Conservation (phyloP, 2,329 filamentous ascomycete species). For the Fusarium buharicum region DNA sequence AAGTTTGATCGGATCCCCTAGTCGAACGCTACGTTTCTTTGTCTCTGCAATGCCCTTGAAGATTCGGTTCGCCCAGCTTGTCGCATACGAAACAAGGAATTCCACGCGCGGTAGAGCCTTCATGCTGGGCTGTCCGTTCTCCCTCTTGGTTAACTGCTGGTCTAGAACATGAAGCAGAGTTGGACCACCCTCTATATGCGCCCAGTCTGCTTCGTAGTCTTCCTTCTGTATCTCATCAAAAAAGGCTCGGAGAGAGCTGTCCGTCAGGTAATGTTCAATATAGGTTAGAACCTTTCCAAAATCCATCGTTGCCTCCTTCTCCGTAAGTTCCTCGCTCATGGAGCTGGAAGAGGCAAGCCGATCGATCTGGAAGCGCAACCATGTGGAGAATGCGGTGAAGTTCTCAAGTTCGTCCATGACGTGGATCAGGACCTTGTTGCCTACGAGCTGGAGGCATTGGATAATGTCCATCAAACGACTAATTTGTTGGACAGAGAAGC, state of each 20-base stretch:
- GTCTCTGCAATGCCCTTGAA: constrained; percentile 76
- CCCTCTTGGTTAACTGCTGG: constrained; percentile 60
- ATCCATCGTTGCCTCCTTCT: constrained; percentile 81
- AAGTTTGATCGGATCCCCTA: constrained; percentile 66
- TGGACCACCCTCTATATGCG: constrained; percentile 56
- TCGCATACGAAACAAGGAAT: constrained; percentile 70
- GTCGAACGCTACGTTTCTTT: constrained; percentile 73
- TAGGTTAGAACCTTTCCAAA: constrained; percentile 79
- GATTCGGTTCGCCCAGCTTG: constrained; percentile 66
- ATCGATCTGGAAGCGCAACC: constrained; percentile 87
- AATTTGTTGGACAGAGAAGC: constrained; percentile 72
- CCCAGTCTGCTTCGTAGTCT: constrained; percentile 61
- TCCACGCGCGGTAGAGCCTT: constrained; percentile 69
- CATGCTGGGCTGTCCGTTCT: constrained; percentile 58
- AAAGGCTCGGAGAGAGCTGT: constrained; percentile 72
- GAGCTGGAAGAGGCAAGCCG: constrained; percentile 72
- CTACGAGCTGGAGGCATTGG: constrained; percentile 78
- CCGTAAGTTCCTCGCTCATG: constrained; percentile 75
- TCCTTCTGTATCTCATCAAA: constrained; percentile 62
- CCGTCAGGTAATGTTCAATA: constrained; percentile 75
- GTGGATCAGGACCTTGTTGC: constrained; percentile 76
- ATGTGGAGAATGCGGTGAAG: constrained; percentile 81
- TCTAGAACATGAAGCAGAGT: constrained; percentile 61
- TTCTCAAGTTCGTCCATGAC: constrained; percentile 81
- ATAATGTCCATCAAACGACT: constrained; percentile 75